phyloP scores from a whole-genome alignment of 2,329 filamentous ascomycete genomes.

The Epichloe amarillans region DNA sequence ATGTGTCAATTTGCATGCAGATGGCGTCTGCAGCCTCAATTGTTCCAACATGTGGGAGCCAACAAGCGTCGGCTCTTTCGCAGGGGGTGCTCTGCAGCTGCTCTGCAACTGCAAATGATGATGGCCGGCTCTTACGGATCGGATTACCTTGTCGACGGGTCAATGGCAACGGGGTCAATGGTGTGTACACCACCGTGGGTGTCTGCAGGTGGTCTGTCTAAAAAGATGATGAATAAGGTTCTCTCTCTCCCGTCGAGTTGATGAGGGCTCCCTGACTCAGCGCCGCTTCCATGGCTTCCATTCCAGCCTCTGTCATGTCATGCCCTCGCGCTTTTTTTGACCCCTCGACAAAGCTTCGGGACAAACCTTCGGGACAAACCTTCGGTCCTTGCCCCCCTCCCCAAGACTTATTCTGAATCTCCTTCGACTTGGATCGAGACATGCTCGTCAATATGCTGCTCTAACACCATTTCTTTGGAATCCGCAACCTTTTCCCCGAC shows the following conservation, averaged over 20 bases:
- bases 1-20: too few species aligned
- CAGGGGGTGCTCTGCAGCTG: too few species aligned
- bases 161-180: too few species aligned
- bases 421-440: not conserved
- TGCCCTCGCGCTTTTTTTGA: not conserved
- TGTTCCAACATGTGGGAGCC: too few species aligned
- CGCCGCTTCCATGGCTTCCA: not conserved
- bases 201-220: too few species aligned
- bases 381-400: not conserved
- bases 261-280: not conserved
- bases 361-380: not conserved
- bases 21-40: too few species aligned
- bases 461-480: not conserved
- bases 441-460: conserved; percentile 1
- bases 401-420: not conserved
- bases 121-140: too few species aligned
- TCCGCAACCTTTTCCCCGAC: not conserved
- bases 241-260: not conserved
- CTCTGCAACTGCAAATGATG: too few species aligned
- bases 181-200: not conserved
- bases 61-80: too few species aligned
- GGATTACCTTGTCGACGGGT: too few species aligned
- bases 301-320: not conserved
- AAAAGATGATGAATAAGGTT: too few species aligned
- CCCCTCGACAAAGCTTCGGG: not conserved